A percentile compares a stretch with the other conserved stretches of the same genome.
phyloP scores from a whole-genome alignment of 306 rosid genomes.

The Cicer bijugum region DNA sequence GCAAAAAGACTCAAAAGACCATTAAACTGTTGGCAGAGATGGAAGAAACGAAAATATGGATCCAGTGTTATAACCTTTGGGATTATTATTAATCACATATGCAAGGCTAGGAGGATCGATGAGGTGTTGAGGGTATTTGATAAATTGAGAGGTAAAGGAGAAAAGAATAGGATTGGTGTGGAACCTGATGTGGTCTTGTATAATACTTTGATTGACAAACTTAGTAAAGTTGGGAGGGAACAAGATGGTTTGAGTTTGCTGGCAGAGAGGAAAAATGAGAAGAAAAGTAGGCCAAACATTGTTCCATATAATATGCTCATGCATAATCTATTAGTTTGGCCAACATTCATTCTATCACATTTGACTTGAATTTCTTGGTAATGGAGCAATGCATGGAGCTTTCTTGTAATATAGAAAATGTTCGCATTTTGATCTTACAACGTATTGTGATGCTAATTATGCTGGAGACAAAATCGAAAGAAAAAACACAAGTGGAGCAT shows the following conservation, averaged over 20 bases:
- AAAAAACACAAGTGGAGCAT: too few species aligned
- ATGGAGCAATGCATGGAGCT: not conserved
- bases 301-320: not conserved
- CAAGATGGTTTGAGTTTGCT: too few species aligned
- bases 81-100: constrained; percentile 62
- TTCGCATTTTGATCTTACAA: too few species aligned
- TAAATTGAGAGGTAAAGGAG: too few species aligned
- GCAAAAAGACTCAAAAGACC: constrained; percentile 57
- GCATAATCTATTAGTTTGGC: constrained; percentile 20
- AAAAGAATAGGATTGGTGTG: too few species aligned
- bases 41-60: constrained; percentile 62
- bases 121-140: constrained; percentile 55
- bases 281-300: too few species aligned
- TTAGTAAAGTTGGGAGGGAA: too few species aligned
- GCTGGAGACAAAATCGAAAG: too few species aligned
- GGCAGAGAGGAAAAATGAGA: too few species aligned
- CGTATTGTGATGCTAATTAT: too few species aligned
- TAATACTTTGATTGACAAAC: too few species aligned
- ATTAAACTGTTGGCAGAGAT: constrained; percentile 62
- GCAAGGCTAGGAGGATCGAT: constrained; percentile 75
- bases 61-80: constrained; percentile 69
- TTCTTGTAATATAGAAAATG: not conserved
- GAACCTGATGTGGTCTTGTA: too few species aligned
- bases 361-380: constrained; percentile 14
- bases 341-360: constrained; percentile 10